Base-by-base conservation (phyloP, 208 protist species). In the Trypanosoma mega region DNA sequence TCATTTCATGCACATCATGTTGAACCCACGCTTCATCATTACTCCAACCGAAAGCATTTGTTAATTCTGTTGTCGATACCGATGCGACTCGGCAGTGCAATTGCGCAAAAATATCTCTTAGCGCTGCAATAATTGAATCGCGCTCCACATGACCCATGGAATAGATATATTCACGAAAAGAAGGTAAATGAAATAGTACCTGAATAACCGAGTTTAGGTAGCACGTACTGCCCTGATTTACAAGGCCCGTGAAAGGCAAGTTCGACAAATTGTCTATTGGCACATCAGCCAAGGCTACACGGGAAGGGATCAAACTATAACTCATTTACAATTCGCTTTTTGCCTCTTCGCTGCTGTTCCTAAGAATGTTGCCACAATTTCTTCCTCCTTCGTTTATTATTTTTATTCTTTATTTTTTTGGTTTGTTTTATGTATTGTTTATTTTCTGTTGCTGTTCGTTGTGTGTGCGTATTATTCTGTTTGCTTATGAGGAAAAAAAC, bases 121-220 rank as follows among this genome's bases (percentile, higher is more conserved):
- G 71, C 26, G 86, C 83, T 9, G 74, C 36, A 20, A 68, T 69
- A 11, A 89, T 73, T 9, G 71, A 34, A 48, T 80, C 57, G 16
- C 45, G 34, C 23, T 80, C 58, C 0, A 54, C 46, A 9, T 51
- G 30, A 2, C 70, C 47, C 27, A 92, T 52, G 2, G 20, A 54
- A 45, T 80, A 96, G 11, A 92, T 64, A 9, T 54, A 39, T 5
- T 39, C 53, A 27, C 85, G 80, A 59, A 97, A 97, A 36, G 68
- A 56, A 2, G 84, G 81, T 3, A 94, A 31, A 57, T 95, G 80
- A 60, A 80, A 96, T 2, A 97, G 71, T 0, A 77, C 72, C 63
- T 97, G 92, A 30, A 97, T 85, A 20, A 93, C 72, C 1, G 87
- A 85, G 72, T 93, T 97, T 11, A 97, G 67, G 64, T 97, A 96